Base-by-base conservation (phyloP, 768 basidiomycete genomes). In the Amyloporia xantha region DNA sequence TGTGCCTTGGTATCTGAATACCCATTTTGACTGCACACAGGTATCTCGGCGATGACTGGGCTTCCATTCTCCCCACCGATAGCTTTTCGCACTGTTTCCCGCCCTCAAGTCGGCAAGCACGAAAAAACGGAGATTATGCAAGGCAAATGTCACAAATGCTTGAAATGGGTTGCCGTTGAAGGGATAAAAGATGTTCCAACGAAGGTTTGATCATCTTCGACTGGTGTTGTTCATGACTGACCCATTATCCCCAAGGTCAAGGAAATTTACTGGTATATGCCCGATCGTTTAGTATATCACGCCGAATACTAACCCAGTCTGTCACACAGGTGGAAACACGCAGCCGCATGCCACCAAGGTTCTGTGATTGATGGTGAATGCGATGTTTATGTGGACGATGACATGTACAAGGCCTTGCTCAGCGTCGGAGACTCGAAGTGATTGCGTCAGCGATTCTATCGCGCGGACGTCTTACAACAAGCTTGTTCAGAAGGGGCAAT, bases 291-390 rank as follows among this genome's bases (percentile, higher is more conserved):
- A 27, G 30, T 11, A 23, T 26, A 21, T 43, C 19, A 7, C 12
- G 20, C 12, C 35, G 30, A 15, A 15, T 2, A 36, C 10, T 46
- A 6, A 37, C 7, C 4, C 12, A n/a, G 24, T 5, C 2, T n/a
- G n/a, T n/a, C n/a, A n/a, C n/a, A n/a, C 21, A 84, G 82, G 85
- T 88, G 84, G 84, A 88, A 91, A 64, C 89, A 91, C 58, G 89
- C 88, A 24, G 85, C 85, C 1, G 56, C 75, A 15, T 91, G 89
- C 56, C 89, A 91, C 59, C 76, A 77, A 46, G 74, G 76, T 15
- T 74, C 75, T 4, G 71, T 66, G 15, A 63, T 84, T 43, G 62
- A 66, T 2, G 83, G 81, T 25, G 83, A 87, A 51, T 59, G 68
- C 47, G 76, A 82, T 59, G 68, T 76, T 50, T 84, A 75, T 57